These are phyloP conservation scores for Globisporangium emineosum DNA, from an alignment of 352 stramenopile species.

Conservation along the genomic window DNA sequence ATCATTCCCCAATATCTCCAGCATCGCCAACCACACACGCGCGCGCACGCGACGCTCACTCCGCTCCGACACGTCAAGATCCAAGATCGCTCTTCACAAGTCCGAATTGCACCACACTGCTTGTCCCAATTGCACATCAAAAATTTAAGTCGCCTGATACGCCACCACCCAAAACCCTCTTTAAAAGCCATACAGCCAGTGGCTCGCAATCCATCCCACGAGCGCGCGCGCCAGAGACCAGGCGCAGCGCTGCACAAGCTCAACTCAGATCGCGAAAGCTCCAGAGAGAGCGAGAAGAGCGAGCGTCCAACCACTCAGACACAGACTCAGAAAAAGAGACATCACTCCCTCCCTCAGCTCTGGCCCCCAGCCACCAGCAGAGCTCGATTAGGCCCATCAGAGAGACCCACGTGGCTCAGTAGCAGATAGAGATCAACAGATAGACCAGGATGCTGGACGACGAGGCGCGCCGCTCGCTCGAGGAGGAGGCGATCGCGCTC, in stretches of 20 bases:
- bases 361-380: not conserved
- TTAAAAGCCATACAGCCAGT: not conserved
- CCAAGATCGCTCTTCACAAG: not conserved
- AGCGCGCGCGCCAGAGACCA: conserved; percentile 11
- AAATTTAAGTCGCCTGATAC: not conserved
- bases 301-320: conserved; percentile 21
- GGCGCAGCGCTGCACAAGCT: too few species aligned
- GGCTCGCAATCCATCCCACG: conserved; percentile 1
- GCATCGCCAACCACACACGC: not conserved
- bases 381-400: not conserved
- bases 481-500: conserved; percentile 68
- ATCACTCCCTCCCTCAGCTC: not conserved
- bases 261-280: not conserved
- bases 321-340: conserved; percentile 22
- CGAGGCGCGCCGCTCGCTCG: conserved; percentile 42
- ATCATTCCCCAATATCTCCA: not conserved
- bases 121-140: not conserved
- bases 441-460: conserved; percentile 43
- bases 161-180: not conserved
- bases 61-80: not conserved
- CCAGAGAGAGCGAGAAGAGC: conserved; percentile 10
- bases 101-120: not conserved
- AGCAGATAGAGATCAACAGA: not conserved
- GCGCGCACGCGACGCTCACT: too few species aligned
- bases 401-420: not conserved